Evolutionary conservation across 1,284 basidiomycete genomes (phyloP).

Genomic region (Gymnopus androsaceus): DNA sequence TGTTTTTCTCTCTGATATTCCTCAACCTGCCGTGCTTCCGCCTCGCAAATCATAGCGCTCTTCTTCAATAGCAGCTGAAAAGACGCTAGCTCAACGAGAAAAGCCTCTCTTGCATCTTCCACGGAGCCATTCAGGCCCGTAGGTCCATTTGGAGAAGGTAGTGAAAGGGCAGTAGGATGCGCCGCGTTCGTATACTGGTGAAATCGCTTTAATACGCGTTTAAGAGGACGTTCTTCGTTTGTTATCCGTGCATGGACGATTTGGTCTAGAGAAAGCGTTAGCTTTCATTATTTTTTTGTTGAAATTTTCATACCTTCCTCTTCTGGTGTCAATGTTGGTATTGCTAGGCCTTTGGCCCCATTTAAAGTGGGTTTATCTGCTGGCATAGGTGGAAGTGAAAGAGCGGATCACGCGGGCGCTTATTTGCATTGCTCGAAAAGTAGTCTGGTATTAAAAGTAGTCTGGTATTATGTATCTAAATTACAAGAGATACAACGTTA

Average conservation of each 20-base stretch:
- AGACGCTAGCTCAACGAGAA: conserved; percentile 72
- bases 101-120: conserved; percentile 75
- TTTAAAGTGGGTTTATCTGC: background rate
- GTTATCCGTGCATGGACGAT: conserved; percentile 77
- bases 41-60: conserved; percentile 77
- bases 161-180: conserved; percentile 47
- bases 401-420: background rate
- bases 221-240: conserved; percentile 72
- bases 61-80: conserved; percentile 76
- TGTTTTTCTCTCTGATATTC: conserved; percentile 73
- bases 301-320: conserved; percentile 59
- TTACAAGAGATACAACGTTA: too few relatives aligned
- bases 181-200: conserved; percentile 67
- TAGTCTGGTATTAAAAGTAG: too few relatives aligned
- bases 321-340: conserved; percentile 45
- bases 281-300: conserved; percentile 18
- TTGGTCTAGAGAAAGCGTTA: conserved; percentile 50
- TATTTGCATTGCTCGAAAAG: background rate
- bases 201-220: conserved; percentile 77
- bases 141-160: conserved; percentile 33
- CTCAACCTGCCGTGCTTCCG: conserved; percentile 77
- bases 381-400: background rate
- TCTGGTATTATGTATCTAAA: too few relatives aligned
- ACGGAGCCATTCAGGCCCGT: conserved; percentile 40
- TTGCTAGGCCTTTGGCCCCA: background rate